These are phyloP conservation scores for Mycogone perniciosa DNA, from an alignment of 2,329 filamentous ascomycete species.

Conservation along the genomic window DNA sequence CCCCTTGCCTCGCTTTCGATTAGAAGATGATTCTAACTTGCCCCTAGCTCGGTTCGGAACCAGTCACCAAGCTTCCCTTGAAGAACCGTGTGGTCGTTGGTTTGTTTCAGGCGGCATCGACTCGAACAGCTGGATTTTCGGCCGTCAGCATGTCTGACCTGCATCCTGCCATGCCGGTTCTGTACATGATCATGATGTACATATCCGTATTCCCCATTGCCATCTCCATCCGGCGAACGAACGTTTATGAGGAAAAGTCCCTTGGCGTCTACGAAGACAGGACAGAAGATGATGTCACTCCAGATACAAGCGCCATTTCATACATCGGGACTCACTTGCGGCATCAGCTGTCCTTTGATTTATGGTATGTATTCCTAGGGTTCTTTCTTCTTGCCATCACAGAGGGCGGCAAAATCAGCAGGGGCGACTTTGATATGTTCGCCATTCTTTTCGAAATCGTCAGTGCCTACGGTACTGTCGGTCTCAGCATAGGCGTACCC, in stretches of 20 bases:
- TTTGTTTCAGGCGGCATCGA: constrained; percentile 84
- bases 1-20: neutral
- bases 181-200: constrained; percentile 99
- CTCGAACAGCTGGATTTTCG: constrained; percentile 83
- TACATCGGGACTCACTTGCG: constrained; percentile 91
- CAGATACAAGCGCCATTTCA: constrained; percentile 56
- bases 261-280: constrained; percentile 62
- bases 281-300: constrained; percentile 39
- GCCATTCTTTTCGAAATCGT: constrained; percentile 76
- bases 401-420: constrained; percentile 67
- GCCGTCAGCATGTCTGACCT: constrained; percentile 71
- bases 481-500: constrained; percentile 78
- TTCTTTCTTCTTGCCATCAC: constrained; percentile 89
- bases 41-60: constrained; percentile 59
- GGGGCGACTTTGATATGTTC: constrained; percentile 59
- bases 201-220: constrained; percentile 96
- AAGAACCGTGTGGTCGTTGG: constrained; percentile 77
- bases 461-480: constrained; percentile 90
- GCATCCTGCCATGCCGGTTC: constrained; percentile 87
- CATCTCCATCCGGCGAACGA: constrained; percentile 87
- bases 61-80: constrained; percentile 61
- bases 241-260: constrained; percentile 91
- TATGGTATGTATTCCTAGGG: constrained; percentile 95
- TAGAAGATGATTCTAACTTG: constrained; percentile 19
- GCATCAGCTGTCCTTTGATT: constrained; percentile 87